phyloP scores from a whole-genome alignment of 2,329 filamentous ascomycete genomes.

The Verruconis gallopava region DNA sequence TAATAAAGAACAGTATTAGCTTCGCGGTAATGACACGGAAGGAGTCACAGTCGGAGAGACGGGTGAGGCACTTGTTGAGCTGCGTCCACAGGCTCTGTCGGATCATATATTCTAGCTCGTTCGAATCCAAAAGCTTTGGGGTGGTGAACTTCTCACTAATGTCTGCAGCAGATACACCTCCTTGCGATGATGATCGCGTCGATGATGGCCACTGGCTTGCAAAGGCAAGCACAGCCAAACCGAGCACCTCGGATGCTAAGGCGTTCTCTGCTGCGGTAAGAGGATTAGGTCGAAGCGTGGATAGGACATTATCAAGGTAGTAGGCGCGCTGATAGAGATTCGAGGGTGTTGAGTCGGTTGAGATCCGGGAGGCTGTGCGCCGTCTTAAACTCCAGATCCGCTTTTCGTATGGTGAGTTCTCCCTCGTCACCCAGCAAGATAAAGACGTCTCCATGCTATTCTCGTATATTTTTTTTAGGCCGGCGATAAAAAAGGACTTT shows the following conservation, averaged over 20 bases:
- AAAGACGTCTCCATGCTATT: not conserved
- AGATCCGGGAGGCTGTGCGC: not conserved
- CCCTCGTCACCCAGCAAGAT: not conserved
- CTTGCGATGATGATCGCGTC: too few relatives aligned
- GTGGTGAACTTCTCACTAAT: not conserved
- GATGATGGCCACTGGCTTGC: not conserved
- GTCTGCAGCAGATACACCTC: not conserved
- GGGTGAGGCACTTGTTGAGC: not conserved
- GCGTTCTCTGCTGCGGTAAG: not conserved
- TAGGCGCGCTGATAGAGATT: not conserved
- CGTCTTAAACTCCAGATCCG: not conserved
- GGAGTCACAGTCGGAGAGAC: not conserved
- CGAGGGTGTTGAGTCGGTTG: not conserved
- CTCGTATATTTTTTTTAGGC: not conserved
- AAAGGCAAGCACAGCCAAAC: not conserved
- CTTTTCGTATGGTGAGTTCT: conserved; percentile 1
- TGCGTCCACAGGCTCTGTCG: not conserved
- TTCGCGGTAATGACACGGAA: not conserved
- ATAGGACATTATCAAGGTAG: not conserved
- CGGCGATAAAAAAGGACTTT: not conserved
- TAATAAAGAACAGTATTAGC: not conserved
- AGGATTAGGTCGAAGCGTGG: not conserved
- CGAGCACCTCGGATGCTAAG: not conserved
- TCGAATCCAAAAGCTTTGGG: not conserved
- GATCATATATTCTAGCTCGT: not conserved